Conservation (phyloP, 176 grass and related monocot species). For the Zoysia japonica region DNA sequence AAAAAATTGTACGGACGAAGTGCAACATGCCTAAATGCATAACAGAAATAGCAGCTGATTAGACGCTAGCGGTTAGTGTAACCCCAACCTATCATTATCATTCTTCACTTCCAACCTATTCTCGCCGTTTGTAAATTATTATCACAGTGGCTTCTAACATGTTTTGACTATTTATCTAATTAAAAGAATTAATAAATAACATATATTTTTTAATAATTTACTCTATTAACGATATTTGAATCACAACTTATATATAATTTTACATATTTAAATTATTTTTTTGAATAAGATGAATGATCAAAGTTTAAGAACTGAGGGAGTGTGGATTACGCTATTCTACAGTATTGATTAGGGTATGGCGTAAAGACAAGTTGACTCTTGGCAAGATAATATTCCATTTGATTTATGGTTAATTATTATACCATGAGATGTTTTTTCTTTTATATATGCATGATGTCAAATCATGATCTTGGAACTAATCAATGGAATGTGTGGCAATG, state of each 20-base stretch:
- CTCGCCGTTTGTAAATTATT: too few species aligned
- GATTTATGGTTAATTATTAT: not conserved
- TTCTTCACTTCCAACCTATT: conserved; percentile 17
- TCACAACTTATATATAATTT: too few species aligned
- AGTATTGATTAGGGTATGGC: not conserved
- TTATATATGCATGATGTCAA: not conserved
- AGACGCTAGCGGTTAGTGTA: not conserved
- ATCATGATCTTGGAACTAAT: not conserved
- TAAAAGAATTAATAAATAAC: too few species aligned
- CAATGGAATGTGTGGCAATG: not conserved
- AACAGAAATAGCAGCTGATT: conserved; percentile 17
- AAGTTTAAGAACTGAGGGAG: too few species aligned
- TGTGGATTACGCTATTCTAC: not conserved
- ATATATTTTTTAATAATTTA: too few species aligned
- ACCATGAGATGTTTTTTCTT: not conserved
- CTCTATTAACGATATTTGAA: too few species aligned
- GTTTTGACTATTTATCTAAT: too few species aligned
- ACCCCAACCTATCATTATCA: not conserved
- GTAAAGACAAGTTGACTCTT: conserved; percentile 1
- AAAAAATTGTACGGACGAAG: not conserved
- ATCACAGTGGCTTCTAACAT: too few species aligned
- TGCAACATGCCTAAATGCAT: conserved; percentile 1
- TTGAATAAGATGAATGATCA: too few species aligned
- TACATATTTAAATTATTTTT: too few species aligned
- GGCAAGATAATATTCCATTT: conserved; percentile 20